A percentile compares a stretch with the other conserved stretches of the same genome.
Evolutionary conservation across 129 eudicot species (phyloP).

Genomic region (Artemisia argyi): DNA sequence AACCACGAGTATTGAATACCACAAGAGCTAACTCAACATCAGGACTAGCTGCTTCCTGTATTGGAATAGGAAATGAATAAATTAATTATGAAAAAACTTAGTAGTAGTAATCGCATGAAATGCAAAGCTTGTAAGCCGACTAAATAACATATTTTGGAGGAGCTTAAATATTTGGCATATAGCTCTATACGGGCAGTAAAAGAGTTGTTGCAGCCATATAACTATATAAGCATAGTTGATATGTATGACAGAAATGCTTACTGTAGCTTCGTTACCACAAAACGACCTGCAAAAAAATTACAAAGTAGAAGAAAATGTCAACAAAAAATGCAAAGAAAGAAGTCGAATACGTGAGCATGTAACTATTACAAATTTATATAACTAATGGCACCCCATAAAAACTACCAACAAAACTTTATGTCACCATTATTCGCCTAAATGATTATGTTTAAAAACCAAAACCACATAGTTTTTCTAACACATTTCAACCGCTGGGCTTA

Average conservation of each 20-base stretch:
- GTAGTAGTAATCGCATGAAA: background rate
- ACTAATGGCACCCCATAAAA: background rate
- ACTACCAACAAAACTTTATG: background rate
- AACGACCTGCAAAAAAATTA: conserved; percentile 7
- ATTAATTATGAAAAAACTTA: background rate
- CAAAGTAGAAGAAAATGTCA: background rate
- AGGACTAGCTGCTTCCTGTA: conserved; percentile 19
- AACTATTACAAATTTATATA: background rate
- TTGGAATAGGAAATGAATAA: background rate
- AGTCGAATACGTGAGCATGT: background rate
- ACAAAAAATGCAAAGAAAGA: background rate
- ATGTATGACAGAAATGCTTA: conserved; percentile 4
- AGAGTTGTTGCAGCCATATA: background rate
- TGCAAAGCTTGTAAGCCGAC: background rate
- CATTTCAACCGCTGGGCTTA: background rate
- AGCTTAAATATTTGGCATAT: background rate
- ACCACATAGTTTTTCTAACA: background rate
- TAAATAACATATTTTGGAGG: background rate
- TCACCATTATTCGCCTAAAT: background rate
- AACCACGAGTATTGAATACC: background rate
- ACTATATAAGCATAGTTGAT: background rate
- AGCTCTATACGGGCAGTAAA: background rate
- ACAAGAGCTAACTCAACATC: conserved; percentile 17
- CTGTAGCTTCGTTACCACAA: conserved; percentile 1
- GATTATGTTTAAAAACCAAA: background rate